A percentile compares a stretch with the other conserved stretches of the same genome.
These are phyloP conservation scores for Plasmodium cynomolgi DNA, from an alignment of 169 alveolate genomes.

Conservation along the genomic window DNA sequence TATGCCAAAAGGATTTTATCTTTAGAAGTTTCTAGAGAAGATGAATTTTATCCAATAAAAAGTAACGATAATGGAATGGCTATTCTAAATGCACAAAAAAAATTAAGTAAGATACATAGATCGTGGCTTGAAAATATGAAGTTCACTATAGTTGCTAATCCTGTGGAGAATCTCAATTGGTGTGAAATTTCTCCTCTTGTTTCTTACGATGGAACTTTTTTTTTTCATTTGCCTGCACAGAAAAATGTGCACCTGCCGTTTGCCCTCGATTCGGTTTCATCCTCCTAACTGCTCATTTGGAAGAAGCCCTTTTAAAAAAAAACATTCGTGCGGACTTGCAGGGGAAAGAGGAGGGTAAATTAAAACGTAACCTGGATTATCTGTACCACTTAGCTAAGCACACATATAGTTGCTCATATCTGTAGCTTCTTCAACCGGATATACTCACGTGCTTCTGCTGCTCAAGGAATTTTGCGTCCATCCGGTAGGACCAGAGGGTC, in stretches of 20 bases:
- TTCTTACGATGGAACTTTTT: slow-evolving; percentile 72
- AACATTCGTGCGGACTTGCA: neutral
- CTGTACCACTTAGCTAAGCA: neutral
- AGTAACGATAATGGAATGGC: slow-evolving; percentile 21
- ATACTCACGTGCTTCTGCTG: neutral
- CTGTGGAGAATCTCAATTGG: slow-evolving; percentile 8
- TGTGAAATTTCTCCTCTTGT: slow-evolving; percentile 70
- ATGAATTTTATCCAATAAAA: slow-evolving; percentile 69
- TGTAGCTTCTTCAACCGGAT: neutral
- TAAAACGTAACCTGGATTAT: neutral
- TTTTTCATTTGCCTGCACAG: slow-evolving; percentile 60
- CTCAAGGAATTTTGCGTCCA: slow-evolving; percentile 76
- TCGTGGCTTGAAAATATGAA: slow-evolving; percentile 60
- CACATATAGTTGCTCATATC: neutral
- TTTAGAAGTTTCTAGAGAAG: slow-evolving; percentile 23
- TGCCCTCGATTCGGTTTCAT: neutral
- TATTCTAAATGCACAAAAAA: slow-evolving; percentile 38
- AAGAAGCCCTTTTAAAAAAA: neutral
- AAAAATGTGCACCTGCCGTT: slow-evolving; percentile 36
- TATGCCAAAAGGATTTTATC: slow-evolving; percentile 76
- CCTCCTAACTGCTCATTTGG: neutral
- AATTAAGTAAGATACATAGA: slow-evolving; percentile 43
- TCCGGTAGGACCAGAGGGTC: slow-evolving; percentile 81
- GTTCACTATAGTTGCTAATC: slow-evolving; percentile 11
- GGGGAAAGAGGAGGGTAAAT: neutral